These are phyloP conservation scores for Pterothamnion heteromorphum DNA, from an alignment of 31 red algal genomes.

Conservation along the genomic window DNA sequence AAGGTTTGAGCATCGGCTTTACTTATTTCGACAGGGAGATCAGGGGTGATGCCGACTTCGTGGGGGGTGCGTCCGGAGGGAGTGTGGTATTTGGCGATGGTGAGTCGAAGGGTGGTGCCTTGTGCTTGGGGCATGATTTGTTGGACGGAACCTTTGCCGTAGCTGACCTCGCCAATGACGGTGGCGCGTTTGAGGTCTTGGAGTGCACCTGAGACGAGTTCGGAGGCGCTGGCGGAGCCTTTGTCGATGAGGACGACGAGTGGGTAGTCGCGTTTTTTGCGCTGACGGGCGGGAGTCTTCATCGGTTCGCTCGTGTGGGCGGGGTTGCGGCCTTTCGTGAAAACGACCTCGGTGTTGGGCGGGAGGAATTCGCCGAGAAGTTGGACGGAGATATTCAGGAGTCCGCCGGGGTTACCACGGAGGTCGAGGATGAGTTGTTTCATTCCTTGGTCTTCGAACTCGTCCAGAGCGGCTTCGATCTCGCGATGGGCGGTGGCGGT, in stretches of 20 bases:
- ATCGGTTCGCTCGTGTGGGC: conserved; percentile 53
- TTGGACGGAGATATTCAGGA: conserved; percentile 81
- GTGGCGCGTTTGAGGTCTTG: conserved; percentile 86
- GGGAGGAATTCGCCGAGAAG: conserved; percentile 76
- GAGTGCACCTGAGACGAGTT: conserved; percentile 93
- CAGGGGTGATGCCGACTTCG: no score
- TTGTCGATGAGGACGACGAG: conserved; percentile 86
- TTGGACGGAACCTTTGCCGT: conserved; percentile 97
- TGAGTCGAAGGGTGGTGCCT: conserved; percentile 88
- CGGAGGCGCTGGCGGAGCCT: conserved; percentile 77
- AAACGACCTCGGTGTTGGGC: conserved; percentile 68
- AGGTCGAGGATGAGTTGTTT: conserved; percentile 79
- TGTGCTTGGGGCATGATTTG: conserved; percentile 83
- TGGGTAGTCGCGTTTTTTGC: conserved; percentile 36
- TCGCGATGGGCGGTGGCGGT: no score
- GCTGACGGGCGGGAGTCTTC: conserved; percentile 40
- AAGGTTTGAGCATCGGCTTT: no score
- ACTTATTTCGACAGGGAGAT: no score
- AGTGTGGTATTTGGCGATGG: conserved; percentile 96
- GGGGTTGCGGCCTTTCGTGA: conserved; percentile 73
- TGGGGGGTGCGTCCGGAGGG: no score
- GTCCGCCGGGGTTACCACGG: conserved; percentile 87
- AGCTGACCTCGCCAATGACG: conserved; percentile 64
- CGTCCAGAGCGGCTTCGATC: no score
- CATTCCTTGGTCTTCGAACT: no score